Evolutionary conservation across 345 rosid species (phyloP), one percentile per base, ranked within the genome.

Genomic region (Gossypium sturtianum): DNA sequence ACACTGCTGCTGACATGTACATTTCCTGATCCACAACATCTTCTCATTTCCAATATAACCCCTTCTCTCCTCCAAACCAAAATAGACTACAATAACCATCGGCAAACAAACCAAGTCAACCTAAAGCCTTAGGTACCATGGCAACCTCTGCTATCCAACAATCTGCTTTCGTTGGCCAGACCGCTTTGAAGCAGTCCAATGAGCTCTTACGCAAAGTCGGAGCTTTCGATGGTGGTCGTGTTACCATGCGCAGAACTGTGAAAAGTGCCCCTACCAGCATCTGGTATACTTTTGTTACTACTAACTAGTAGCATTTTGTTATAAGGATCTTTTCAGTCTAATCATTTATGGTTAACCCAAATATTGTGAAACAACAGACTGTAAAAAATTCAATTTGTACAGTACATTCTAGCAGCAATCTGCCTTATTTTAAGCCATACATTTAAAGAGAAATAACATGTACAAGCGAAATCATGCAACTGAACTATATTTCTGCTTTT

Each of bases 1-100:
- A 27, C 71, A 54, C 74, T 27, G 12, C 47, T 56, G 72, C 82
- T 79, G 87, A 86, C 75, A 78, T 87, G 90, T 64, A 74, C 75
- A 85, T 86, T 56, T 78, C 85, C 87, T 84, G 48, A 90, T 83
- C 87, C 77, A 74, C 74, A 75, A 20, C 71, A 34, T 74, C 82
- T 68, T 77, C 77, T 49, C 34, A 2, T 70, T 74, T 47, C 60
- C 75, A 65, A 57, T 85, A 85, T 87, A 88, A 80, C 58, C 58
- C 58, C 22, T 17, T 53, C 58, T 53, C 20, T 13, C n/a, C 20
- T 52, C 57, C 22, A 17, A 52, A 16, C 57, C 20, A 52, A 16
- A 52, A 52, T 52, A 16, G 57, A 17, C 9, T 11, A 3, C 57
- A 52, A 47, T 47, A 34, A 12, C 51, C 51, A 47, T 12, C 51